Conservation (phyloP, 306 rosid species). For the Dalbergia oliveri region DNA sequence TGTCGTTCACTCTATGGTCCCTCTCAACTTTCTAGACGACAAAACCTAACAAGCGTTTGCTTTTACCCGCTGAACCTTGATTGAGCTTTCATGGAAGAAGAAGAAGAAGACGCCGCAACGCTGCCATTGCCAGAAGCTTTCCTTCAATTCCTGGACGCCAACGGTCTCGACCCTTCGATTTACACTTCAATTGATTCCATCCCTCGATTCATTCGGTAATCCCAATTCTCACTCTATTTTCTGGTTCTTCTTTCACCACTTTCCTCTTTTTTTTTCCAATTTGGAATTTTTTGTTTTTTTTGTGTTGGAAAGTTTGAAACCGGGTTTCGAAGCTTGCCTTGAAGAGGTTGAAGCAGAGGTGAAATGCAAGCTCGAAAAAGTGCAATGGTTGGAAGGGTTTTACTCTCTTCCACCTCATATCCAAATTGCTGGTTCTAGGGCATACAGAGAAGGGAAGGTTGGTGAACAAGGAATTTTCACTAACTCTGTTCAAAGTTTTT, state of each 20-base stretch:
- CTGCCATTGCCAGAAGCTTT: slow-evolving; percentile 69
- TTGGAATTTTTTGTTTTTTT: neutral
- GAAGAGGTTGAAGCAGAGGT: slow-evolving; percentile 77
- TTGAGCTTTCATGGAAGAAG: slow-evolving; percentile 55
- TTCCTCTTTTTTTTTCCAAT: neutral
- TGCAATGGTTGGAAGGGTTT: slow-evolving; percentile 79
- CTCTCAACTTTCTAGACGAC: neutral
- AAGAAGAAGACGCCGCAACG: slow-evolving; percentile 36
- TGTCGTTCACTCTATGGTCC: neutral
- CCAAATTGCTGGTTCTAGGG: slow-evolving; percentile 74
- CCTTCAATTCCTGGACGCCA: slow-evolving; percentile 67
- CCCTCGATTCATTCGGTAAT: slow-evolving; percentile 88
- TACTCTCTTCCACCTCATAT: slow-evolving; percentile 73
- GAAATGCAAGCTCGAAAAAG: slow-evolving; percentile 65
- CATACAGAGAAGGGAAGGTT: slow-evolving; percentile 84
- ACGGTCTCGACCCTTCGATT: slow-evolving; percentile 78
- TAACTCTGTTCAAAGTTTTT: neutral
- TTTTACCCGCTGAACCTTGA: neutral
- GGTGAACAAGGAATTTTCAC: neutral
- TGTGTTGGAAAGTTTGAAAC: slow-evolving; percentile 68
- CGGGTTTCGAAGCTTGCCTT: slow-evolving; percentile 68
- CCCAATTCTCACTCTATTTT: neutral
- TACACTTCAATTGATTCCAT: slow-evolving; percentile 69
- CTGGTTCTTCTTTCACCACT: neutral
- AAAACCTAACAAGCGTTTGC: slow-evolving; percentile 1